Evolutionary conservation across 208 protist species (phyloP).

Genomic region (Trypanosoma rangeli): DNA sequence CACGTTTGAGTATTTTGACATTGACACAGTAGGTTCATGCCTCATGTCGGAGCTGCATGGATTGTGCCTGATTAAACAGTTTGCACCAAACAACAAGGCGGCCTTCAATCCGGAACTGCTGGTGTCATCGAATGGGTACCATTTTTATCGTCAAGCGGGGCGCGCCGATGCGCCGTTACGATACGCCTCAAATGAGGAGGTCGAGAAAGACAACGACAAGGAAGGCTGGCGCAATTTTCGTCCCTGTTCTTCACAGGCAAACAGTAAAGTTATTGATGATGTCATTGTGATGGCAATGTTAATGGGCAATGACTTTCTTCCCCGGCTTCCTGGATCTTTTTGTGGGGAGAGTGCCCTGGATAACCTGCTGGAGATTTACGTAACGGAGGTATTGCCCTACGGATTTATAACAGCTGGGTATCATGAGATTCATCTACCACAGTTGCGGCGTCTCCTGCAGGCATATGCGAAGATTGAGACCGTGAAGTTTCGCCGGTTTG

Average conservation of each 20-base stretch:
- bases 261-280: slow-evolving; percentile 85
- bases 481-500: slow-evolving; percentile 59
- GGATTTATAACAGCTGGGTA: slow-evolving; percentile 72
- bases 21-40: slow-evolving; percentile 55
- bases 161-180: background rate
- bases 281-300: slow-evolving; percentile 77
- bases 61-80: slow-evolving; percentile 49
- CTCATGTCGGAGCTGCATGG: slow-evolving; percentile 75
- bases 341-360: slow-evolving; percentile 82
- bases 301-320: slow-evolving; percentile 88
- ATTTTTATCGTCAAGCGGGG: slow-evolving; percentile 37
- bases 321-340: slow-evolving; percentile 65
- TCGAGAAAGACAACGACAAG: background rate
- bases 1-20: slow-evolving; percentile 70
- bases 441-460: slow-evolving; percentile 63
- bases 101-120: slow-evolving; percentile 22
- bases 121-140: slow-evolving; percentile 54
- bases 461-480: slow-evolving; percentile 70
- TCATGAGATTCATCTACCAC: slow-evolving; percentile 66
- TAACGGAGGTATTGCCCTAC: slow-evolving; percentile 71
- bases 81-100: slow-evolving; percentile 19
- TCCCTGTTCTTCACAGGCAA: slow-evolving; percentile 61
- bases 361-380: slow-evolving; percentile 77
- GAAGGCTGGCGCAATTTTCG: slow-evolving; percentile 33
- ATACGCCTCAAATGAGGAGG: background rate